Conservation (phyloP, 2,329 filamentous ascomycete genomes). For the Aspergillus sp. region DNA sequence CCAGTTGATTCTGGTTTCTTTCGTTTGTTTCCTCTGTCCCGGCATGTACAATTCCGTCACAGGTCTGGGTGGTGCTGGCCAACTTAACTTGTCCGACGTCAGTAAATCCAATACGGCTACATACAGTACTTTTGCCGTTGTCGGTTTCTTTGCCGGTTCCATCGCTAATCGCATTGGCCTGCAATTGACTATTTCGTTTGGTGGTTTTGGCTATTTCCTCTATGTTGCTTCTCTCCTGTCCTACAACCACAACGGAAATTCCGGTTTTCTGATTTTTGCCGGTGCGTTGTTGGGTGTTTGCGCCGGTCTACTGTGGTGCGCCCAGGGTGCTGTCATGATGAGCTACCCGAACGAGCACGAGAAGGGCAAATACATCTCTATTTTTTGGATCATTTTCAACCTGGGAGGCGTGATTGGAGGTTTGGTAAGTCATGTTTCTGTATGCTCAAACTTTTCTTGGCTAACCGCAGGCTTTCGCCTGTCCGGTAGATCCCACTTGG, state of each 20-base stretch:
- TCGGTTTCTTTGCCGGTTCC: slow-evolving; percentile 62
- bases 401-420: slow-evolving; percentile 84
- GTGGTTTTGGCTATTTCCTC: slow-evolving; percentile 50
- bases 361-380: slow-evolving; percentile 86
- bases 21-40: slow-evolving; percentile 71
- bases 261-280: slow-evolving; percentile 50
- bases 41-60: slow-evolving; percentile 71
- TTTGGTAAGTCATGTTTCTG: slow-evolving; percentile 49
- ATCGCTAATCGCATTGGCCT: slow-evolving; percentile 48
- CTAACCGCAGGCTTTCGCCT: background rate
- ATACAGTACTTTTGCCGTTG: slow-evolving; percentile 69
- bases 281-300: slow-evolving; percentile 52
- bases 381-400: slow-evolving; percentile 97
- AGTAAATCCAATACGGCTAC: slow-evolving; percentile 70
- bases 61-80: slow-evolving; percentile 66
- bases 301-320: slow-evolving; percentile 52
- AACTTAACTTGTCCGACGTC: slow-evolving; percentile 54
- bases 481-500: slow-evolving; percentile 42
- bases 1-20: slow-evolving; percentile 69
- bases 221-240: slow-evolving; percentile 52
- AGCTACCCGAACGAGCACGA: slow-evolving; percentile 76
- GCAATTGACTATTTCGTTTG: slow-evolving; percentile 45
- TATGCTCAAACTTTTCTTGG: background rate
- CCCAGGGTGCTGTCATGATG: slow-evolving; percentile 62
- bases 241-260: slow-evolving; percentile 52